Percentiles rank a stretch among this genome's conserved stretches.
Conservation (phyloP, 305 asterid genomes). For the Caryopteris hybrid region DNA sequence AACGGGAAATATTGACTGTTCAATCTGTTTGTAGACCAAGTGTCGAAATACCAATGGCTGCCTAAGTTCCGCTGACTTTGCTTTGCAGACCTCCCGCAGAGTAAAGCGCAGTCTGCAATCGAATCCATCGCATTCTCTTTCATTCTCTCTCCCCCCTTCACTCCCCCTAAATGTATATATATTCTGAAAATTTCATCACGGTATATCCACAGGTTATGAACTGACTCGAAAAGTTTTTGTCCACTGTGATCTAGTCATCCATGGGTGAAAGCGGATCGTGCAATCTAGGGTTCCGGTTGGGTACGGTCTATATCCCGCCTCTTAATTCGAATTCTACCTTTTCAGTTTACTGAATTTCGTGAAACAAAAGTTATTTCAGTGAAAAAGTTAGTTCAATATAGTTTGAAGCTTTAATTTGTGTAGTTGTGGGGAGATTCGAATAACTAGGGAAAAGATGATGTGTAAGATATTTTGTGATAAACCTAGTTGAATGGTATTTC, state of each 20-base stretch:
- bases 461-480: background rate
- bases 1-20: no score
- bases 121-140: conserved; percentile 25
- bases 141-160: background rate
- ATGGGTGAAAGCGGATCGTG: conserved; percentile 73
- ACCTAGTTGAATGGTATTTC: background rate
- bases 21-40: background rate
- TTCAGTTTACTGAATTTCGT: conserved; percentile 4
- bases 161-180: background rate
- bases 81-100: conserved; percentile 26
- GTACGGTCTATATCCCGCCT: conserved; percentile 28
- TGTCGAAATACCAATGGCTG: conserved; percentile 17
- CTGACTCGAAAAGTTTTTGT: conserved; percentile 22
- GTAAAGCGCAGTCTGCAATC: conserved; percentile 5
- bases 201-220: conserved; percentile 7
- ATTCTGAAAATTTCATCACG: background rate
- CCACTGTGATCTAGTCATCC: conserved; percentile 30
- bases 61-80: conserved; percentile 20
- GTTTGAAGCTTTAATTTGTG: conserved; percentile 4
- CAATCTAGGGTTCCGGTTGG: conserved; percentile 67
- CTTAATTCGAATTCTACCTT: background rate
- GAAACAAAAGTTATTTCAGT: background rate
- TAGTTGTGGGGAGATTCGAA: background rate
- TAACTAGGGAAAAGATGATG: background rate
- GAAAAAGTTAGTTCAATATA: background rate